Conservation (phyloP, 1,284 basidiomycete species). For the Phellinidium pouzarii region DNA sequence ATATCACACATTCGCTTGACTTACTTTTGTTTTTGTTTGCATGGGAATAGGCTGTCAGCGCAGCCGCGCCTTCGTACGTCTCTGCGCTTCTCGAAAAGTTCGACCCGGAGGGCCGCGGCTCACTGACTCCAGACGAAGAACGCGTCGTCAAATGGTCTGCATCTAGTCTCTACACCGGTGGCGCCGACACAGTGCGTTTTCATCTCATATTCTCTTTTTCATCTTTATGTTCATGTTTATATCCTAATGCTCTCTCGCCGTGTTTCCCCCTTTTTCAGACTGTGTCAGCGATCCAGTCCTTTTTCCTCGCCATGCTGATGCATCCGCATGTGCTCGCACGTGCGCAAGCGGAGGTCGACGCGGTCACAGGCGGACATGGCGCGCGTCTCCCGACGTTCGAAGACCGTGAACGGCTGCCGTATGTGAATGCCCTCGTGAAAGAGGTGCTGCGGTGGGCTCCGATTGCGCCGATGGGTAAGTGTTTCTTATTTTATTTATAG, state of each 20-base stretch:
- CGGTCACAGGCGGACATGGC: conserved; percentile 21
- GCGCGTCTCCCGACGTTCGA: conserved; percentile 25
- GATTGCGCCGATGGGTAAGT: not conserved
- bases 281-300: conserved; percentile 16
- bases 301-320: conserved; percentile 26
- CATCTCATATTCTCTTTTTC: not conserved
- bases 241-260: not conserved
- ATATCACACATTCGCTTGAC: not conserved
- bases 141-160: conserved; percentile 33
- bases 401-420: conserved; percentile 25
- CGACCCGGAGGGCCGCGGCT: too few species aligned
- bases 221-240: not conserved
- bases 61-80: conserved; percentile 32
- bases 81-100: conserved; percentile 31
- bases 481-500: not conserved
- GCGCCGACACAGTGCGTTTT: conserved; percentile 22
- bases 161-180: conserved; percentile 31
- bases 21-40: not conserved
- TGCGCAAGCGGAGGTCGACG: conserved; percentile 26
- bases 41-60: conserved; percentile 38
- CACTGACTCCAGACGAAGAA: conserved; percentile 27
- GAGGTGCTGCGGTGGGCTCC: conserved; percentile 20
- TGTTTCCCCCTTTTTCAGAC: conserved; percentile 14
- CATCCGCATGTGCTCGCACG: conserved; percentile 24
- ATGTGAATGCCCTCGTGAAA: conserved; percentile 25